Base-by-base conservation (phyloP, 1,139 yeast genomes). In the Taphrina confusa region DNA sequence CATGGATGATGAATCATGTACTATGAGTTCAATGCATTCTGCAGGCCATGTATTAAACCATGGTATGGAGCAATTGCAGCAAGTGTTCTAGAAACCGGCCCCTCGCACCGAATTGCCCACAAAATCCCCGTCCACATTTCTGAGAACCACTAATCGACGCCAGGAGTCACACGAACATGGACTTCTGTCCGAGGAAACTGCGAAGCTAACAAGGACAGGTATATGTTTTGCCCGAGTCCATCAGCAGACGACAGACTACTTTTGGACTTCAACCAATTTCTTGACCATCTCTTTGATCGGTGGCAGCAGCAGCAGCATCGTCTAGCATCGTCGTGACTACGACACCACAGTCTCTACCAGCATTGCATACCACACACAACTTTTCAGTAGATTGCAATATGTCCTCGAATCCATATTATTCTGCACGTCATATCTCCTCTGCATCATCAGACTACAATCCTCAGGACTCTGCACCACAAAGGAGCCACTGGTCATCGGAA, bases 401-500 rank as follows among this genome's bases (percentile, higher is more conserved):
- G 52, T 47, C 52, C 1, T 22, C 23, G 20, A 47, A 47, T 33
- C 52, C 52, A n/a, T 47, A 47, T 14, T 9, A 33, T 23, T 8
- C 31, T 14, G 39, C 39, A 11, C 16, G 37, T 11, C 18, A 22
- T 8, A 22, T 37, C 37, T 16, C 36, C 6, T 27, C 37, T 16
- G 12, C 25, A 22, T 16, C 50, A 9, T 37, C 28, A 14, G 50
- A 30, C 12, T 27, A n/a, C 37, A 27, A 16, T 14, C 16, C 50
- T 2, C 5, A 9, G 37, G 50, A 45, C n/a, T 23, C 47, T 14
- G 14, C 18, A 16, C 20, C 11, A 1, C 50, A 45, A 2, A 34
- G 37, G 3, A 45, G 50, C 22, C 50, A 45, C 23, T 45, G 50
- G 50, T 45, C 50, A 23, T 9, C n/a, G 3, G 50, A 45, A 27